A percentile compares a stretch with the other conserved stretches of the same genome.
Conservation (phyloP, 78 protist genomes). For the Dictyostelium capitatum region DNA sequence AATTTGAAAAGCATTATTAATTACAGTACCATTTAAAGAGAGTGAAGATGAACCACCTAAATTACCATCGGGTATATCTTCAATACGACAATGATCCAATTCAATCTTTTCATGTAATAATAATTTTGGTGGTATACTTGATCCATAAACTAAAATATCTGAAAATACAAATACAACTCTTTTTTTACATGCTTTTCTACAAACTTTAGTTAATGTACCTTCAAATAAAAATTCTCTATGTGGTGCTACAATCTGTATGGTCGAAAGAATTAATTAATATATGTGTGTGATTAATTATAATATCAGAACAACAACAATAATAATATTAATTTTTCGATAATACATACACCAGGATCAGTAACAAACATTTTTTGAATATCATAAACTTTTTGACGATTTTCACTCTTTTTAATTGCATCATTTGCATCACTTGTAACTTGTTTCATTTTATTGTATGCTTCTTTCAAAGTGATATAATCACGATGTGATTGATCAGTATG, state of each 20-base stretch:
- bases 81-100: slow-evolving; percentile 69
- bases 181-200: slow-evolving; percentile 80
- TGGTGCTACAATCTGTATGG: slow-evolving; percentile 52
- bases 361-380: slow-evolving; percentile 79
- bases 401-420: slow-evolving; percentile 74
- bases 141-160: slow-evolving; percentile 67
- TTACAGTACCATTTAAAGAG: slow-evolving; percentile 26
- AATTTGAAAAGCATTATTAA: slow-evolving; percentile 71
- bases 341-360: slow-evolving; percentile 54
- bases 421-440: slow-evolving; percentile 68
- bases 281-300: neutral
- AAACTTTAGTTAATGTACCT: slow-evolving; percentile 68
- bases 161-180: slow-evolving; percentile 70
- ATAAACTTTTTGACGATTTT: slow-evolving; percentile 58
- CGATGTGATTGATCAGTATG: slow-evolving; percentile 74
- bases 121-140: slow-evolving; percentile 63
- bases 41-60: slow-evolving; percentile 51
- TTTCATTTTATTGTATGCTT: slow-evolving; percentile 49
- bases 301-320: neutral
- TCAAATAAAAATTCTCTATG: slow-evolving; percentile 74
- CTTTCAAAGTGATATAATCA: slow-evolving; percentile 33
- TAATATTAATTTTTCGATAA: no score
- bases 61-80: slow-evolving; percentile 79
- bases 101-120: slow-evolving; percentile 60
- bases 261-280: neutral